phyloP scores from a whole-genome alignment of 148 eudicot species.

The Rhododendron simsii region DNA sequence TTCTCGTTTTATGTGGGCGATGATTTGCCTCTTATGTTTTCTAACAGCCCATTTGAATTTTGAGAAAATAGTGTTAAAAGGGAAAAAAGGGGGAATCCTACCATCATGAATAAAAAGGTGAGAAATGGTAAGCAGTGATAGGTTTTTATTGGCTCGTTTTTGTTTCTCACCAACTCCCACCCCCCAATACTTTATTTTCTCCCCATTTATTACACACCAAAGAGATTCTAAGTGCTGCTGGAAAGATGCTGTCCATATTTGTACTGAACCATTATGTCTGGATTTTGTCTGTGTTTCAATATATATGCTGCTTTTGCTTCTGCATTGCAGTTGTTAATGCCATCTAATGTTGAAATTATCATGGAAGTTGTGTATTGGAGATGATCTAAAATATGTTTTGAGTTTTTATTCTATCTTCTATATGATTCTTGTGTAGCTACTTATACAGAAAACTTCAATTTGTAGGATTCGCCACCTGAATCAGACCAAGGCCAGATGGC shows the following conservation, averaged over 20 bases:
- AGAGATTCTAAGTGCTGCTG: neutral
- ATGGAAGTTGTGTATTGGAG: neutral
- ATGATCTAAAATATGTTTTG: neutral
- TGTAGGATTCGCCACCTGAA: constrained; percentile 63
- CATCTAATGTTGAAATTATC: neutral
- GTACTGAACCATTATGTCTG: neutral
- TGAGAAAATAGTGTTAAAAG: neutral
- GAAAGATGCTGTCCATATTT: neutral
- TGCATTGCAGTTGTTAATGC: constrained; percentile 3
- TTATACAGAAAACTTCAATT: constrained; percentile 4
- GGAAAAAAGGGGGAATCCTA: neutral
- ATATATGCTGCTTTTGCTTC: neutral
- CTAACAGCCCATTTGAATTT: neutral
- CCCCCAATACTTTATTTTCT: neutral
- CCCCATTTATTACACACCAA: neutral
- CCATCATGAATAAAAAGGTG: neutral
- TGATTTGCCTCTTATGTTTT: neutral
- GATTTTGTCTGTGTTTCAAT: neutral
- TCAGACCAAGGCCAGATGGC: constrained; percentile 53
- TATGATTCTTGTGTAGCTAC: neutral
- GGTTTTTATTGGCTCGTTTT: neutral
- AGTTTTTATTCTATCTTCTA: neutral
- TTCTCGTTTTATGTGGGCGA: neutral
- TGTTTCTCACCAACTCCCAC: neutral
- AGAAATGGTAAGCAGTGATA: neutral